These are phyloP conservation scores for Eimeria brunetti DNA, from an alignment of 169 alveolate species.

Conservation along the genomic window DNA sequence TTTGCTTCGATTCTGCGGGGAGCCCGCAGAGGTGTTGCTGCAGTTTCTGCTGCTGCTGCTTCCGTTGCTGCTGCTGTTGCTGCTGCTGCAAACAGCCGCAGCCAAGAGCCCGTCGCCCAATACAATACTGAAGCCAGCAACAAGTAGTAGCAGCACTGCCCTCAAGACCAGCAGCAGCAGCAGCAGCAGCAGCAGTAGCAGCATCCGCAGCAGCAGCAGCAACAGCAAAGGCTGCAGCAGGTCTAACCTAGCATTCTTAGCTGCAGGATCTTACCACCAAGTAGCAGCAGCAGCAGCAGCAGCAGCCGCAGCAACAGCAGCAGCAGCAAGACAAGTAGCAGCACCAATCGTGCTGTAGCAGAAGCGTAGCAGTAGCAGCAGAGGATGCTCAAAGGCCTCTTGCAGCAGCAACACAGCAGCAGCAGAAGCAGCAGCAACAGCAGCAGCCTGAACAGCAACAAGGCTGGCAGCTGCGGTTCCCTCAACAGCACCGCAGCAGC, in stretches of 20 bases:
- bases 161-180: background rate
- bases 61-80: constrained; percentile 19
- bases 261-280: too few relatives aligned
- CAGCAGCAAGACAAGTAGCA: background rate
- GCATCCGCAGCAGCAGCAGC: background rate
- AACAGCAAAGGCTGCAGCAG: too few relatives aligned
- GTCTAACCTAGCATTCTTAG: too few relatives aligned
- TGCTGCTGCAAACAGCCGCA: background rate
- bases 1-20: background rate
- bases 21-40: background rate
- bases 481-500: background rate
- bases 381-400: background rate
- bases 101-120: too few relatives aligned
- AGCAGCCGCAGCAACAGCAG: constrained; percentile 19
- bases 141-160: background rate
- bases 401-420: background rate
- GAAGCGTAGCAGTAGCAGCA: background rate
- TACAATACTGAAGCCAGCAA: too few relatives aligned
- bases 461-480: background rate
- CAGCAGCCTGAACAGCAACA: too few relatives aligned
- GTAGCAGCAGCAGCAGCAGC: background rate
- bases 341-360: background rate
- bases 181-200: background rate
- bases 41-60: constrained; percentile 25
- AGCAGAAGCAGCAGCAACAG: background rate